Evolutionary conservation across 345 rosid species (phyloP).

Genomic region (Clausena lansium): DNA sequence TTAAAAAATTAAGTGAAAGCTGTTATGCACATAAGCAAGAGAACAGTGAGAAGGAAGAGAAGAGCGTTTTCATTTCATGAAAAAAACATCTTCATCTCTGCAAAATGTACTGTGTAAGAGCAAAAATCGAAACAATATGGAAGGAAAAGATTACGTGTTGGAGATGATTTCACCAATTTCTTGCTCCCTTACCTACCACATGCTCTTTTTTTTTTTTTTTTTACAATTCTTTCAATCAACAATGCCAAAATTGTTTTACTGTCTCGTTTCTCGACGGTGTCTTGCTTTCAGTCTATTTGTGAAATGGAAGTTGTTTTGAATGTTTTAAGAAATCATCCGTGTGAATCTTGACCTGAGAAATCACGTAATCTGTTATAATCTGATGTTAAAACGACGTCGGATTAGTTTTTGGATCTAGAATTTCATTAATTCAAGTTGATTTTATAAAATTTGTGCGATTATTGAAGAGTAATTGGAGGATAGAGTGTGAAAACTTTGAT

Average conservation of each 20-base stretch:
- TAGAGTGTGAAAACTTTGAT: slow-evolving; percentile 22
- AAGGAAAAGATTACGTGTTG: too few species aligned
- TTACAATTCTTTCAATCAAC: slow-evolving; percentile 17
- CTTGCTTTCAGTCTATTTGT: slow-evolving; percentile 11
- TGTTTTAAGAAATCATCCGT: slow-evolving; percentile 11
- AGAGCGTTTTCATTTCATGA: too few species aligned
- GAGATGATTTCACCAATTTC: too few species aligned
- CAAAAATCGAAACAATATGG: too few species aligned
- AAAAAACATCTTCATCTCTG: too few species aligned
- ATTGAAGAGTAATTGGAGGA: slow-evolving; percentile 19
- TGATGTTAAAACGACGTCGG: slow-evolving; percentile 16
- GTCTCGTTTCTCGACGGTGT: slow-evolving; percentile 8
- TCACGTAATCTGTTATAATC: slow-evolving; percentile 23
- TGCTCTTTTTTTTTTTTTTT: not conserved
- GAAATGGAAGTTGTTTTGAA: slow-evolving; percentile 26
- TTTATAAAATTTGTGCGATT: slow-evolving; percentile 27
- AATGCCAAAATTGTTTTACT: slow-evolving; percentile 21
- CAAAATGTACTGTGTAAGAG: too few species aligned
- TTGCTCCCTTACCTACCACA: too few species aligned
- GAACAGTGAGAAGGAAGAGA: too few species aligned
- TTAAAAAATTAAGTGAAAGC: too few species aligned
- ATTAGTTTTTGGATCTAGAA: slow-evolving; percentile 44
- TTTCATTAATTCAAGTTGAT: slow-evolving; percentile 31
- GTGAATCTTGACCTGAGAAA: slow-evolving; percentile 41
- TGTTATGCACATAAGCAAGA: too few species aligned